These are phyloP conservation scores for Chaetothyriales sp. DNA, from an alignment of 2,329 filamentous ascomycete genomes.

Conservation along the genomic window DNA sequence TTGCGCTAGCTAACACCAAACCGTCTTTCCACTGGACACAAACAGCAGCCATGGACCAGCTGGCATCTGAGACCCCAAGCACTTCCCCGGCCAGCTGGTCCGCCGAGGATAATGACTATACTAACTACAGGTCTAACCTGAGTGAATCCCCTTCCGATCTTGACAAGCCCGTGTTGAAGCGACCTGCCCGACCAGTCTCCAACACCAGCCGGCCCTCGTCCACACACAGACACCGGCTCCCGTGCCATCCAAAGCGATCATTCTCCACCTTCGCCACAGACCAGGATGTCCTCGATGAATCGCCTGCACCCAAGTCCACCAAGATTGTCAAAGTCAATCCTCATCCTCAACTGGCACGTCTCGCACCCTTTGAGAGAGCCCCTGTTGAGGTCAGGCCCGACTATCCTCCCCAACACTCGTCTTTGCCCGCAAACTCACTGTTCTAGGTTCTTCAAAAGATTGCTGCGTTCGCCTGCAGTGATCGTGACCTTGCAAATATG, in stretches of 20 bases:
- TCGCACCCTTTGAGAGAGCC: neutral
- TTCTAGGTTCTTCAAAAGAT: conserved; percentile 12
- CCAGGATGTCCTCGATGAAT: neutral
- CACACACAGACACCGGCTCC: too few relatives aligned
- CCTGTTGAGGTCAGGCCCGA: neutral
- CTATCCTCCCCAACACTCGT: neutral
- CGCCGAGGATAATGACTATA: neutral
- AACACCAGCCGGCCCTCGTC: neutral
- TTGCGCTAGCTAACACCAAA: neutral
- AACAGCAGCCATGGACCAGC: neutral
- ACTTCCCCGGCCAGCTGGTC: neutral
- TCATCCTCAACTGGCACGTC: neutral
- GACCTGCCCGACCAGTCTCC: neutral
- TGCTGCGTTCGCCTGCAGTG: conserved; percentile 9
- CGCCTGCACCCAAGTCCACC: neutral
- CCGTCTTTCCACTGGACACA: neutral
- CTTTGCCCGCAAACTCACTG: neutral
- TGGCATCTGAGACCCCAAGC: neutral
- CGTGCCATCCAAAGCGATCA: too few relatives aligned
- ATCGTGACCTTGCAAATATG: conserved; percentile 23
- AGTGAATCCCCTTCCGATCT: too few relatives aligned
- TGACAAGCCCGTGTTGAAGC: neutral
- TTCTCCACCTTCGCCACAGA: neutral
- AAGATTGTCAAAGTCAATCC: neutral
- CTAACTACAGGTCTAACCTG: neutral